Percentiles rank a stretch among this genome's conserved stretches.
phyloP scores from a whole-genome alignment of 352 stramenopile species.

The Phytophthora citricola region DNA sequence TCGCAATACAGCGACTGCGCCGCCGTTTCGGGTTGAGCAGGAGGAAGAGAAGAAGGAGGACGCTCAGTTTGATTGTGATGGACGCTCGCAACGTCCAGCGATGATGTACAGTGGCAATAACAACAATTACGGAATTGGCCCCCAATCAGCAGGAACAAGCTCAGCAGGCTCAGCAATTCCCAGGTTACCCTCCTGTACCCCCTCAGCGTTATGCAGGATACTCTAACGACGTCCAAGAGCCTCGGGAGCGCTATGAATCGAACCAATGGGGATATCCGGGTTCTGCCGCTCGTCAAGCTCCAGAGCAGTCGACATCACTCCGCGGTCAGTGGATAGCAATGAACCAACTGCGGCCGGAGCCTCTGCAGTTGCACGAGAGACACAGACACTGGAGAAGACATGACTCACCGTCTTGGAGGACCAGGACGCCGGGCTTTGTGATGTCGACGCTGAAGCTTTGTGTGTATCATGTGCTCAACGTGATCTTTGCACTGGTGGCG shows the following conservation, averaged over 20 bases:
- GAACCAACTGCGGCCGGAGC: constrained; percentile 2
- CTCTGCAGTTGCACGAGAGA: constrained; percentile 2
- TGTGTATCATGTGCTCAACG: constrained; percentile 67
- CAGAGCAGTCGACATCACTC: constrained; percentile 11
- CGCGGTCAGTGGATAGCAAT: constrained; percentile 23
- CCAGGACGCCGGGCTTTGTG: constrained; percentile 21
- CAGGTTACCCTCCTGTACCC: constrained; percentile 5
- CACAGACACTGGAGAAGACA: constrained; percentile 7
- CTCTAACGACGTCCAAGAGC: not conserved
- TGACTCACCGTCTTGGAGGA: not conserved
- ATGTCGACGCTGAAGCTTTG: constrained; percentile 51
- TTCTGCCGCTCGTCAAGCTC: constrained; percentile 3
- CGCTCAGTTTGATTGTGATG: not conserved
- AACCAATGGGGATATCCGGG: constrained; percentile 13
- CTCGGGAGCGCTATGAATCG: constrained; percentile 3
- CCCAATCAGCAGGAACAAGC: constrained; percentile 11
- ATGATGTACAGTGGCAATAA: not conserved
- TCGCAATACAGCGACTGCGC: constrained; percentile 16
- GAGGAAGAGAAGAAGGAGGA: constrained; percentile 10
- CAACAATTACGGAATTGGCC: constrained; percentile 2
- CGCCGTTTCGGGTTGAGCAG: not conserved
- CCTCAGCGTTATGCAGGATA: constrained; percentile 14
- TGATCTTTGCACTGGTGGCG: constrained; percentile 54
- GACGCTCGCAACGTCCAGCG: constrained; percentile 11
- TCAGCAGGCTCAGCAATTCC: constrained; percentile 3